These are phyloP conservation scores for Exophiala phaeomuriformis DNA, from an alignment of 2,329 filamentous ascomycete genomes.

Conservation along the genomic window DNA sequence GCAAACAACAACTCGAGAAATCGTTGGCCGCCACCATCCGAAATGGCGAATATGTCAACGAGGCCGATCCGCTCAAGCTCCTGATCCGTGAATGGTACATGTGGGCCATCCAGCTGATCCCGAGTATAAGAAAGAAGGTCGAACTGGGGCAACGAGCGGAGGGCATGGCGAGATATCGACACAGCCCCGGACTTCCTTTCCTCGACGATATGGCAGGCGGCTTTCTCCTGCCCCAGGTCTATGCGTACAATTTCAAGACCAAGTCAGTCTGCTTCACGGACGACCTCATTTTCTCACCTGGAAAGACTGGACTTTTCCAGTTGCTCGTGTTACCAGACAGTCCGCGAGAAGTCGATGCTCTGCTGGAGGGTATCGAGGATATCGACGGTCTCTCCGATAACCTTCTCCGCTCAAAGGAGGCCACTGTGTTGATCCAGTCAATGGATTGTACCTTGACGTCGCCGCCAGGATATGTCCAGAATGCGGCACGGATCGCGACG, in stretches of 20 bases:
- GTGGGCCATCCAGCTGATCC: slow-evolving; percentile 32
- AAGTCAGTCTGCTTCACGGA: slow-evolving; percentile 30
- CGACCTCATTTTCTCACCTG: slow-evolving; percentile 30
- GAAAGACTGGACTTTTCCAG: slow-evolving; percentile 31
- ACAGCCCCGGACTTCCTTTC: slow-evolving; percentile 31
- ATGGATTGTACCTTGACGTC: neutral
- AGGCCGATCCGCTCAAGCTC: slow-evolving; percentile 29
- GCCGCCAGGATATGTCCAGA: neutral
- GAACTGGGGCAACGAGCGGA: slow-evolving; percentile 30
- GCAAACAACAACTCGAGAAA: slow-evolving; percentile 35
- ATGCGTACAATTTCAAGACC: slow-evolving; percentile 26
- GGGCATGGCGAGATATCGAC: slow-evolving; percentile 31
- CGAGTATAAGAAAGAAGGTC: slow-evolving; percentile 29
- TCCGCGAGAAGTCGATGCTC: slow-evolving; percentile 4
- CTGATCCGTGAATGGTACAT: slow-evolving; percentile 32
- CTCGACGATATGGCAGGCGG: slow-evolving; percentile 30
- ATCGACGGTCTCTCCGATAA: slow-evolving; percentile 6
- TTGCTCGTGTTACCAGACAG: slow-evolving; percentile 29
- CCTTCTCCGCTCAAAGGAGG: slow-evolving; percentile 13
- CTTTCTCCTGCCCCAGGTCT: slow-evolving; percentile 33
- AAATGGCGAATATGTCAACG: slow-evolving; percentile 33
- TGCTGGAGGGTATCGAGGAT: slow-evolving; percentile 8
- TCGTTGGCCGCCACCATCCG: slow-evolving; percentile 33
- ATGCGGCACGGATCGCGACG: slow-evolving; percentile 27
- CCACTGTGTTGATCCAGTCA: slow-evolving; percentile 19